These are phyloP conservation scores for Takashimella tepidaria DNA, from an alignment of 1,284 basidiomycete species.

Conservation along the genomic window DNA sequence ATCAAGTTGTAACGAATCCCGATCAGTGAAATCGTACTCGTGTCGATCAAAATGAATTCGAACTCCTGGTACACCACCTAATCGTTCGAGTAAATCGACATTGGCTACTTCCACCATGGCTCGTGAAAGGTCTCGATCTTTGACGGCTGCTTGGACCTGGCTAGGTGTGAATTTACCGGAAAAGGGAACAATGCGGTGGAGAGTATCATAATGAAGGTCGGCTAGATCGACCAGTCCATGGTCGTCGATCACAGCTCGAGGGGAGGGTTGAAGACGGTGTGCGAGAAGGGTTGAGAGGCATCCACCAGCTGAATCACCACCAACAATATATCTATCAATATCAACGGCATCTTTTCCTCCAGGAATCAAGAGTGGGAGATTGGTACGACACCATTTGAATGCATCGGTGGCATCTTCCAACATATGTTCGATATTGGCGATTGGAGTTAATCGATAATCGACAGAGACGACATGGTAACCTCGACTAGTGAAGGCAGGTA, in stretches of 20 bases:
- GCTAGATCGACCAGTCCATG: conserved; percentile 25
- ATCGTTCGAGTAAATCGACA: background rate
- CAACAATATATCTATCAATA: background rate
- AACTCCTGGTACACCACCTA: background rate
- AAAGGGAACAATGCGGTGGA: background rate
- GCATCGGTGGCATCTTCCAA: background rate
- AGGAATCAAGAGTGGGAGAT: conserved; percentile 11
- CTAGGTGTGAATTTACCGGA: conserved; percentile 1
- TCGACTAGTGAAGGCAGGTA: background rate
- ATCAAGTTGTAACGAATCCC: background rate
- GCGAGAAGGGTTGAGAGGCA: background rate
- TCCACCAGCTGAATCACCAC: conserved; percentile 1
- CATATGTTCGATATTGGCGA: background rate
- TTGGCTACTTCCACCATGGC: conserved; percentile 5
- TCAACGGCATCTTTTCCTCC: background rate
- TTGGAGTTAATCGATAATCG: background rate
- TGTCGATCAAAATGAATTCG: background rate
- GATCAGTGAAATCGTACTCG: background rate
- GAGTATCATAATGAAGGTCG: conserved; percentile 10
- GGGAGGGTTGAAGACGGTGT: conserved; percentile 12
- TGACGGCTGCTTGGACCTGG: conserved; percentile 1
- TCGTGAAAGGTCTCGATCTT: conserved; percentile 9
- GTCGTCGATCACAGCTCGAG: conserved; percentile 22
- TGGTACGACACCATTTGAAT: background rate
- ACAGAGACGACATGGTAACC: conserved; percentile 2